Evolutionary conservation across 2,329 filamentous ascomycete species (phyloP), one percentile per base, ranked within the genome.

Genomic region (Blastomyces percursus): DNA sequence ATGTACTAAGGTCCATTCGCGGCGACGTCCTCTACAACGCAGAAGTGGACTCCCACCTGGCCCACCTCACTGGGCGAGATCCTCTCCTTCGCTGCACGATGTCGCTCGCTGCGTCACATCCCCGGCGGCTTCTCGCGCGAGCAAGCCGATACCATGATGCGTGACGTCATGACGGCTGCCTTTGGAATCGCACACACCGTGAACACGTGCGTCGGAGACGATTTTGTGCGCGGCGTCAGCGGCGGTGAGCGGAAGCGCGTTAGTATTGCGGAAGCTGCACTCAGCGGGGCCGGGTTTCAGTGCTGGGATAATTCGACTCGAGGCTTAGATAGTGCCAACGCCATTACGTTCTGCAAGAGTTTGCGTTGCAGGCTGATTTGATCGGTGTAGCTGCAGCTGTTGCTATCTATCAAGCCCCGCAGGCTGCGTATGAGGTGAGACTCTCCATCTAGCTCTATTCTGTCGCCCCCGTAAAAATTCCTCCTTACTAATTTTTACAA

Each of bases 231-330:
- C 1, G 89, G 89, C 58, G 82, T 89, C 0, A 86, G 82, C 8
- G 87, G 87, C 32, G 87, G 87, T 46, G 87, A 90, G 72, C 80
- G 86, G 62, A 92, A 94, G 77, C 85, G 91, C 71, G 90, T 95
- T 5, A 89, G 86, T 54, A 91, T 94, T 65, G 89, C 88, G 0
- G 90, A 94, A 74, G 90, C 89, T 67, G 82, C 87, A 64, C 78
- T 91, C 12, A 86, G 86, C 19, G 76, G 76, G n/a, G 82, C 84
- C 1, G 85, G 81, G 51, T 78, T 84, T 1, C 86, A 89, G 71
- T 87, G 86, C 64, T 94, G 90, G 89, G 90, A 88, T 64, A 90
- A 90, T 66, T 86, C 82, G 30, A 92, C 89, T 0, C 80, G 83
- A 60, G 89, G 89, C 12, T 79, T 93, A 0, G 89, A 92, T 72